Conservation (phyloP, 2,329 filamentous ascomycete species). For the Aspergillus versicolor region DNA sequence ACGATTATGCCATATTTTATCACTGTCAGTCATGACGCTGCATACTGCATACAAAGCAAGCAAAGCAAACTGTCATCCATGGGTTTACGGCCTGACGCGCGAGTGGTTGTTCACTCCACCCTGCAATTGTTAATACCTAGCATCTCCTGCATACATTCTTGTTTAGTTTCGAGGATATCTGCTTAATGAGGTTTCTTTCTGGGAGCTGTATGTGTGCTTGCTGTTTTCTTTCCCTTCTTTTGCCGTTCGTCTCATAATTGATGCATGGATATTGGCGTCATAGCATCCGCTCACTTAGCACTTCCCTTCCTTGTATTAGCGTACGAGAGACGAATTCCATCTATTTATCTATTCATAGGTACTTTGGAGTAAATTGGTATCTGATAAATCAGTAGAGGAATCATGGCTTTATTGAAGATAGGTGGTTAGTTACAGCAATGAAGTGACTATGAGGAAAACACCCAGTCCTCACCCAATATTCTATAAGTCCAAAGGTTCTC, state of each 20-base stretch:
- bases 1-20: neutral
- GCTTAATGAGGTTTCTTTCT: neutral
- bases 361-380: neutral
- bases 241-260: neutral
- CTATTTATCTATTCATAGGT: neutral
- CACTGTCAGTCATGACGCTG: neutral
- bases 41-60: neutral
- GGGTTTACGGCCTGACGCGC: neutral
- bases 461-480: neutral
- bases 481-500: neutral
- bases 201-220: neutral
- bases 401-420: neutral
- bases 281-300: neutral
- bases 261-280: conserved; percentile 1
- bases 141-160: neutral
- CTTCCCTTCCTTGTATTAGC: neutral
- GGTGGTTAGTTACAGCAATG: neutral
- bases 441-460: neutral
- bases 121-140: neutral
- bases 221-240: neutral
- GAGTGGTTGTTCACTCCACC: neutral
- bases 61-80: neutral
- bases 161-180: neutral
- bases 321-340: neutral
- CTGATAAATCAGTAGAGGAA: neutral